Evolutionary conservation across 345 rosid species (phyloP).

Genomic region (Cardiospermum halicacabum): DNA sequence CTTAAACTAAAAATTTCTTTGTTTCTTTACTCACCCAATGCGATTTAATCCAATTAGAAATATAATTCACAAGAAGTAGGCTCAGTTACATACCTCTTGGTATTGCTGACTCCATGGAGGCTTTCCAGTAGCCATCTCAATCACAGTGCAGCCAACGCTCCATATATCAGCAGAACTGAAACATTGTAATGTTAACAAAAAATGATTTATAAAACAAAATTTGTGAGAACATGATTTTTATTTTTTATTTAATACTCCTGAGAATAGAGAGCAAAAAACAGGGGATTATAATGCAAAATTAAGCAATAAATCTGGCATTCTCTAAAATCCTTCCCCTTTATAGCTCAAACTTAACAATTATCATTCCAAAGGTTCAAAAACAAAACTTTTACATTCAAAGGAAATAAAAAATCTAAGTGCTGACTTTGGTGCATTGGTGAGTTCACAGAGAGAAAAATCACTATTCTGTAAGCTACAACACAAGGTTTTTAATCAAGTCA

Average conservation of each 20-base stretch:
- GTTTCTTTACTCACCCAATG: background rate
- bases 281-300: background rate
- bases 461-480: background rate
- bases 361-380: background rate
- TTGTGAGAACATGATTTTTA: conserved; percentile 2
- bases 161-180: conserved; percentile 92
- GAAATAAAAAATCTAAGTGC: background rate
- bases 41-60: conserved; percentile 9
- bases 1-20: conserved; percentile 5
- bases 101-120: conserved; percentile 98
- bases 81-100: conserved; percentile 60
- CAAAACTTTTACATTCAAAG: background rate
- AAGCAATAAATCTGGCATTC: background rate
- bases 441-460: background rate
- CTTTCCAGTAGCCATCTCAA: conserved; percentile 98
- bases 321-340: background rate
- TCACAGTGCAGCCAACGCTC: conserved; percentile 96
- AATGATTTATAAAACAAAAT: conserved; percentile 10
- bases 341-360: background rate
- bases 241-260: background rate
- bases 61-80: conserved; percentile 12
- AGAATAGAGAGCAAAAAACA: background rate
- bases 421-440: background rate
- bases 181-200: conserved; percentile 18
- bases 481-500: background rate